Conservation (phyloP, 1,284 basidiomycete genomes). For the Irpex rosettiformis region DNA sequence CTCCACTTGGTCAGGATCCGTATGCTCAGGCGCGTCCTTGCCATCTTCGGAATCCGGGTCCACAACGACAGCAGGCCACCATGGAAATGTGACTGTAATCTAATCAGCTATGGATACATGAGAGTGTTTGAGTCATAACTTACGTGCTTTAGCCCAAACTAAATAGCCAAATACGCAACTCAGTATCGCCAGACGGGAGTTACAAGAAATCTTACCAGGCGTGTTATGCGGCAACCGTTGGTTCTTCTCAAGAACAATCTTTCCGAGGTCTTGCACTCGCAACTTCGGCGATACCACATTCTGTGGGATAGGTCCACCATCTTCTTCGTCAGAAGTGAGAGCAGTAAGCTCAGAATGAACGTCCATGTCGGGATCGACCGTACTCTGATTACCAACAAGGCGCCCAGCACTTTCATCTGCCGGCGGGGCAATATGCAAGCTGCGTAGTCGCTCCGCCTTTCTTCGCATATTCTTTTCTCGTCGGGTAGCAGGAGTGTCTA, state of each 20-base stretch:
- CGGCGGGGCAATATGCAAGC: background rate
- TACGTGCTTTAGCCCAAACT: constrained; percentile 45
- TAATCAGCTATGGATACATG: background rate
- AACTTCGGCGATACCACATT: background rate
- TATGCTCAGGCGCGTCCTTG: constrained; percentile 35
- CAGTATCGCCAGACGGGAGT: background rate
- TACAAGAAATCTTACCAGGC: constrained; percentile 28
- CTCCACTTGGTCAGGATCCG: constrained; percentile 17
- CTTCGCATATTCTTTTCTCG: constrained; percentile 48
- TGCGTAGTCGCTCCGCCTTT: constrained; percentile 37
- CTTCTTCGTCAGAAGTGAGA: constrained; percentile 22
- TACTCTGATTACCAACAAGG: background rate
- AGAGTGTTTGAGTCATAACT: constrained; percentile 11
- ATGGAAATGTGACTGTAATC: constrained; percentile 35
- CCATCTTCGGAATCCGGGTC: constrained; percentile 34
- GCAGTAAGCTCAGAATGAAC: constrained; percentile 30
- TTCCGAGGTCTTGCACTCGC: constrained; percentile 13
- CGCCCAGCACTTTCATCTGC: background rate
- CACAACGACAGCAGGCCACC: constrained; percentile 42
- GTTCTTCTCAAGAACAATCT: constrained; percentile 25
- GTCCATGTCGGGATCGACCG: constrained; percentile 7
- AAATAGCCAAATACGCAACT: constrained; percentile 4
- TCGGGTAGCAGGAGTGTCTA: constrained; percentile 66
- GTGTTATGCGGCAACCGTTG: constrained; percentile 31
- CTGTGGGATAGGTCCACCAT: background rate